Percentiles rank a stretch among this genome's conserved stretches.
Conservation (phyloP, 192 early-diverging fungal genomes). For the Paraglomus brasilianum region DNA sequence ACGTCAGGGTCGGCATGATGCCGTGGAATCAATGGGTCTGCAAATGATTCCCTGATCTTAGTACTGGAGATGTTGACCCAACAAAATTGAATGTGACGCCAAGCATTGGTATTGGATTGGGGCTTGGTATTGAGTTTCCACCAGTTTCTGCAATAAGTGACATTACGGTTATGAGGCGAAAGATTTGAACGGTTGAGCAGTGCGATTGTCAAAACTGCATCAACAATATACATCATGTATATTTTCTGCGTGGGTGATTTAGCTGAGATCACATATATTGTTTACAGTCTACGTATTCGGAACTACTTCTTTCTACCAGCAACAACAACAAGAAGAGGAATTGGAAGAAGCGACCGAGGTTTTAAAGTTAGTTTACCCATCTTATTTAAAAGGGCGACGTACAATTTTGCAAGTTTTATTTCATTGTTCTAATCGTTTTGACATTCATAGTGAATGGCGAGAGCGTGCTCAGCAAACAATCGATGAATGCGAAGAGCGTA, state of each 20-base stretch:
- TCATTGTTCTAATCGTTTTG: not conserved
- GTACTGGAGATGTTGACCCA: slow-evolving; percentile 1
- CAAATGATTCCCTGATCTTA: slow-evolving; percentile 28
- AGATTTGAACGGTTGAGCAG: too few relatives aligned
- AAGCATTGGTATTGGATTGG: too few relatives aligned
- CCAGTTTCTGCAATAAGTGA: not conserved
- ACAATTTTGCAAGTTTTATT: not conserved
- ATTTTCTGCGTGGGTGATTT: too few relatives aligned
- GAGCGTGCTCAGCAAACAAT: slow-evolving; percentile 58
- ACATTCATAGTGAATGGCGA: slow-evolving; percentile 60
- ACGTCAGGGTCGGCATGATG: too few relatives aligned
- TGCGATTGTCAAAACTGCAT: too few relatives aligned
- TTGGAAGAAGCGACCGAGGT: not conserved
- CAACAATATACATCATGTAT: too few relatives aligned
- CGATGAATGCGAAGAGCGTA: slow-evolving; percentile 56
- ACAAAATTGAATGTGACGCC: slow-evolving; percentile 27
- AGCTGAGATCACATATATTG: too few relatives aligned
- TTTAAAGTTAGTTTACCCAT: not conserved
- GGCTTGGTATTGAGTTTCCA: slow-evolving; percentile 5
- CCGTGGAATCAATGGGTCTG: slow-evolving; percentile 39
- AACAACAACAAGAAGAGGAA: not conserved
- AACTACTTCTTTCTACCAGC: not conserved
- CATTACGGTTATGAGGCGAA: too few relatives aligned
- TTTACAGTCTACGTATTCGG: too few relatives aligned
- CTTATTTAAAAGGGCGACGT: too few relatives aligned